Evolutionary conservation across 1,139 yeast genomes (phyloP), one percentile per base, ranked within the genome.

Genomic region (Yamadazyma siamensis): DNA sequence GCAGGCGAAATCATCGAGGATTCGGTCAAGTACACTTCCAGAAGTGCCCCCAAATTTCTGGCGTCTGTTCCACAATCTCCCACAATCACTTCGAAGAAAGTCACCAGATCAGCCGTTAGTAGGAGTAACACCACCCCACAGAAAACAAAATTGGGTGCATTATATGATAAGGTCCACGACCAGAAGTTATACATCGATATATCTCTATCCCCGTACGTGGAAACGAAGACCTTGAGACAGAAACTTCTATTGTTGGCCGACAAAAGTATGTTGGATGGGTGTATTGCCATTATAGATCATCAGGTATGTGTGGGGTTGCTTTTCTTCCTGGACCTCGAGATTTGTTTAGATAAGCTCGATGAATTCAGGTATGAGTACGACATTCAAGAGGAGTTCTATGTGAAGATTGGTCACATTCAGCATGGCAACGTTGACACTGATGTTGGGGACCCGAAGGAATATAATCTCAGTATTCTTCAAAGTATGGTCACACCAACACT

Each of bases 311-410:
- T 72, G 10, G 82, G 81, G 0, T 44, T 75, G 6, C 44, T 77
- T 7, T 69, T 74, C 30, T 75, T 71, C 25, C 68, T 80, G 0
- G 78, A 73, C 35, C 56, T 77, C 35, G 80, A 76, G 39, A 62
- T 65, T 38, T 69, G 73, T 15, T 48, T 77, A 15, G 82, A 77
- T 43, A 62, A 60, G 30, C 45, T 75, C 8, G 52, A 61, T 26
- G 59, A 58, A 25, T 60, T 56, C 44, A 51, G 45, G 30, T 32
- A 29, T 27, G 59, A 50, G 36, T 53, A 53, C 39, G 49, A 49
- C 7, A 46, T 65, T 6, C 35, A 34, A 5, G 63, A 58, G 25
- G 69, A 63, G 13, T 36, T 65, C 18, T 56, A 52, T 37, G 63
- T 70, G 39, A 60, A 54, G 30, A 36, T 65, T 18, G 42, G 36